Percentiles rank a stretch among this genome's conserved stretches.
Evolutionary conservation across 2,329 filamentous ascomycete species (phyloP).

Genomic region (Penicillium hordei): DNA sequence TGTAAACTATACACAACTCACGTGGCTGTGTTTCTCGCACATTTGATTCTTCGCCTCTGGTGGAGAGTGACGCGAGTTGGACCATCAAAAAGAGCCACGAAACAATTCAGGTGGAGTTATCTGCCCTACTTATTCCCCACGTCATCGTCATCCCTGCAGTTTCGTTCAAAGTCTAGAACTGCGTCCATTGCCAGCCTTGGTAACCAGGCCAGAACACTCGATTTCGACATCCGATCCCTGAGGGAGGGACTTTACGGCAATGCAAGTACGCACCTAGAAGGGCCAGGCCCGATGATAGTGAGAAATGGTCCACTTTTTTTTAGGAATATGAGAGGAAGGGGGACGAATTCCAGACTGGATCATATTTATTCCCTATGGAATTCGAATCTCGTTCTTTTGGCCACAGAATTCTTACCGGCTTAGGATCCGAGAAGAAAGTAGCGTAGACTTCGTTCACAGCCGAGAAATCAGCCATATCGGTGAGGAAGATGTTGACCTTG

Average conservation of each 20-base stretch:
- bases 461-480: constrained; percentile 63
- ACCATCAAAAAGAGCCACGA: not conserved
- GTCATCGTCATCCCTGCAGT: not conserved
- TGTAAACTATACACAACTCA: constrained; percentile 11
- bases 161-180: constrained; percentile 20
- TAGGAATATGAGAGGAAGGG: not conserved
- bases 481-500: constrained; percentile 66
- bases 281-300: not conserved
- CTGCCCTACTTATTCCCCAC: not conserved
- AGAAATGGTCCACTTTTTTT: constrained; percentile 3
- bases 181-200: constrained; percentile 7
- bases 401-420: constrained; percentile 23
- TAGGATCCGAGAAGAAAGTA: constrained; percentile 27
- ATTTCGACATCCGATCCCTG: constrained; percentile 55
- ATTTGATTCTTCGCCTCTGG: not conserved
- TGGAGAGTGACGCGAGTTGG: not conserved
- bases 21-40: not conserved
- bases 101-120: constrained; percentile 1
- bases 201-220: constrained; percentile 50
- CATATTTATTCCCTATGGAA: not conserved
- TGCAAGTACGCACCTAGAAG: constrained; percentile 42
- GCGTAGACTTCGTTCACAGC: constrained; percentile 78
- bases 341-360: not conserved
- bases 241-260: constrained; percentile 54
- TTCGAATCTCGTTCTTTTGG: not conserved